A percentile compares a stretch with the other conserved stretches of the same genome.
Evolutionary conservation across 208 protist species (phyloP).

Genomic region (Wallacemonas sp.): DNA sequence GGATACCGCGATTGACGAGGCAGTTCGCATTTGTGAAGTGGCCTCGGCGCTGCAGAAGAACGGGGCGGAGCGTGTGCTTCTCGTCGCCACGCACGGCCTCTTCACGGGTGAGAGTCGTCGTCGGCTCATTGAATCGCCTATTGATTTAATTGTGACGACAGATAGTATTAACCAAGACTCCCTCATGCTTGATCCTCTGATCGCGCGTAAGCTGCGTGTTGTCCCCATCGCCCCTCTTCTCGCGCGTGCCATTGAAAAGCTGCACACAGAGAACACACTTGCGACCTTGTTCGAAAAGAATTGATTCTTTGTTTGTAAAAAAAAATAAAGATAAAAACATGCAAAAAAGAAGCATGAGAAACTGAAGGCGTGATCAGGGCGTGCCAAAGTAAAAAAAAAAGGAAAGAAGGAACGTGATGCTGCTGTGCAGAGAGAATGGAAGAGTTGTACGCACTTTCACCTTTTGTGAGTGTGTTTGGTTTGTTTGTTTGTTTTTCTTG

Average conservation of each 20-base stretch:
- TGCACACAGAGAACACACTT: constrained; percentile 85
- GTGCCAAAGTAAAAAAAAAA: constrained; percentile 20
- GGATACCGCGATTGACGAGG: constrained; percentile 79
- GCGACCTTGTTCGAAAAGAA: constrained; percentile 72
- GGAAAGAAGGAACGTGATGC: background rate
- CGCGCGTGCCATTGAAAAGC: constrained; percentile 81
- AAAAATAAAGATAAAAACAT: background rate
- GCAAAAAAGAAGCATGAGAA: background rate
- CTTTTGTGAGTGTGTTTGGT: background rate
- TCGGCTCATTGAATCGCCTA: constrained; percentile 66
- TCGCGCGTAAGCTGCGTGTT: constrained; percentile 82
- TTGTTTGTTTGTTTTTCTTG: constrained; percentile 7
- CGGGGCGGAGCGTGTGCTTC: constrained; percentile 68
- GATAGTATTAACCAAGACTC: constrained; percentile 85
- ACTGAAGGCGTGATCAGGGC: background rate
- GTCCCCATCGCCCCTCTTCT: constrained; percentile 84
- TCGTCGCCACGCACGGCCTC: constrained; percentile 78
- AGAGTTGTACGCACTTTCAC: background rate
- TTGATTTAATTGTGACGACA: constrained; percentile 80
- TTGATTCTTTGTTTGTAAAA: constrained; percentile 13
- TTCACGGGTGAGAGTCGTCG: constrained; percentile 61
- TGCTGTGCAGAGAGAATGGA: background rate
- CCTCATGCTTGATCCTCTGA: constrained; percentile 53
- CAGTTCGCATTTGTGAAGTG: constrained; percentile 59
- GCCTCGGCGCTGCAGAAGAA: constrained; percentile 52